Conservation (phyloP, 176 grass and related monocot genomes). For the Oryza australiensis region DNA sequence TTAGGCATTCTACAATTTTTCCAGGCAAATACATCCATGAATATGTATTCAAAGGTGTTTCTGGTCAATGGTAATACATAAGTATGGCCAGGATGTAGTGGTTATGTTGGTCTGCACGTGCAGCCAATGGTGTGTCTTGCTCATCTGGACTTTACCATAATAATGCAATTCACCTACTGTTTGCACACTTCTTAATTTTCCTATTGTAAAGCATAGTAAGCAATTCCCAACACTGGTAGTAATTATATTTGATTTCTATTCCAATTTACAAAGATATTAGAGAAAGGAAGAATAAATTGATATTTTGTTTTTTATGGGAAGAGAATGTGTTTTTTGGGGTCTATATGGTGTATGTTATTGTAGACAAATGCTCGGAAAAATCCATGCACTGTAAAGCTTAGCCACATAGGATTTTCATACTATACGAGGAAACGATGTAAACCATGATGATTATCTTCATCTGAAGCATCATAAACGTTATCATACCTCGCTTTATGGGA, state of each 20-base stretch:
- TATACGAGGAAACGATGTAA: not conserved
- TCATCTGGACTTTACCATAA: not conserved
- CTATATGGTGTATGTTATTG: not conserved
- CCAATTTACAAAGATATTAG: slow-evolving; percentile 8
- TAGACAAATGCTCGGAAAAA: not conserved
- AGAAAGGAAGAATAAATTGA: not conserved
- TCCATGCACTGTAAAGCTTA: not conserved
- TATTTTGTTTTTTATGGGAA: not conserved
- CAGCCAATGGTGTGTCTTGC: slow-evolving; percentile 1
- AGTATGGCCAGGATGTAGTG: not conserved
- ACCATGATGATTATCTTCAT: not conserved
- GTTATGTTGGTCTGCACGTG: not conserved
- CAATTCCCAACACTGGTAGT: not conserved
- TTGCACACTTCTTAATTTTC: slow-evolving; percentile 12
- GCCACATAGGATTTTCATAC: not conserved
- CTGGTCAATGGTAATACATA: not conserved
- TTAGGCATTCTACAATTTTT: not conserved
- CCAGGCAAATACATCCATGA: not conserved
- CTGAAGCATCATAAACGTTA: slow-evolving; percentile 14
- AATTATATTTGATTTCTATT: slow-evolving; percentile 13
- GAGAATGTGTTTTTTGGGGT: not conserved
- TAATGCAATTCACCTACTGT: not conserved
- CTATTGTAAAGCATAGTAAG: not conserved
- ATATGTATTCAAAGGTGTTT: not conserved
- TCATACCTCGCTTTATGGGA: not conserved